Conservation (phyloP, 345 rosid genomes). For the Anacardium occidentale region DNA sequence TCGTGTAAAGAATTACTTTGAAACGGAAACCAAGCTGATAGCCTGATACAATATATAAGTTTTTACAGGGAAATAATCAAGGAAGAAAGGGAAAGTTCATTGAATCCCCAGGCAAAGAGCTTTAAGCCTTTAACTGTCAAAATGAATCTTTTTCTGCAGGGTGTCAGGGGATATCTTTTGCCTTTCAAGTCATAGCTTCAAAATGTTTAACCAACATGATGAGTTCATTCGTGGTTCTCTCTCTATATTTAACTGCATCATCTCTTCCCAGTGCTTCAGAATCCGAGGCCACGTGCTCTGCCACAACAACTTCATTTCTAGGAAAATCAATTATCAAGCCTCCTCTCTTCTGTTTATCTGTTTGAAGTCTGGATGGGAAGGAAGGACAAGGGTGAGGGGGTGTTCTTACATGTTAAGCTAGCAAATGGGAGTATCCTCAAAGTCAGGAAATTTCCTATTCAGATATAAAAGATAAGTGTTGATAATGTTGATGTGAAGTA, state of each 20-base stretch:
- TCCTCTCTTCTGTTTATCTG: too few species aligned
- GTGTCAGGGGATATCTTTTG: slow-evolving; percentile 20
- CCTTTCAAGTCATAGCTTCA: slow-evolving; percentile 14
- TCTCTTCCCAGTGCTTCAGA: slow-evolving; percentile 26
- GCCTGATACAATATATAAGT: too few species aligned
- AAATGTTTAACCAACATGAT: slow-evolving; percentile 27
- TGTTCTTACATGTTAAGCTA: too few species aligned
- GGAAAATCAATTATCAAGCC: too few species aligned
- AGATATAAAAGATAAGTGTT: too few species aligned
- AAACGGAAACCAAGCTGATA: too few species aligned
- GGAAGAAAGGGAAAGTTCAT: slow-evolving; percentile 21
- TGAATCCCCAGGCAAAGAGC: slow-evolving; percentile 18
- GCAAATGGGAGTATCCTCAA: too few species aligned
- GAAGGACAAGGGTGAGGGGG: too few species aligned
- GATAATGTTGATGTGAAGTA: background rate
- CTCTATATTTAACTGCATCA: background rate
- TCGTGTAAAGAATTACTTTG: too few species aligned
- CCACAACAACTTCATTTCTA: too few species aligned
- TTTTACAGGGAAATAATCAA: background rate
- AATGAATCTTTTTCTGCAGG: background rate
- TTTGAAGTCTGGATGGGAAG: too few species aligned
- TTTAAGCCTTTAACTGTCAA: background rate
- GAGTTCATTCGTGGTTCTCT: slow-evolving; percentile 14
- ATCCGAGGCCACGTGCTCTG: slow-evolving; percentile 36
- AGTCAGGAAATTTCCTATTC: too few species aligned